Conservation (phyloP, 208 protist species). For the Trypanosoma caninum region DNA sequence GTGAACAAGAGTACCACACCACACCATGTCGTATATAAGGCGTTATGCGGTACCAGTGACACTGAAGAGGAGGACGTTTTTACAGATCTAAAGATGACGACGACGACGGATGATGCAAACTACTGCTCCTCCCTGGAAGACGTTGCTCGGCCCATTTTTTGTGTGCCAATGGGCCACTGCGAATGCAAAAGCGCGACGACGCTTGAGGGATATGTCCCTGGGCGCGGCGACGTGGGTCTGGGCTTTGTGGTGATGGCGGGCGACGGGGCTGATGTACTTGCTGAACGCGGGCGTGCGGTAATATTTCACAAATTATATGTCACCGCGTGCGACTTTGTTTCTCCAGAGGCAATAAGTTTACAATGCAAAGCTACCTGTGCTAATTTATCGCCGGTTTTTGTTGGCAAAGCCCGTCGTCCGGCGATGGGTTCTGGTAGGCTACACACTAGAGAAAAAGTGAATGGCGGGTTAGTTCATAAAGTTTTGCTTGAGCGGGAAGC, state of each 20-base stretch:
- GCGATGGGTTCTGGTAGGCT: no score
- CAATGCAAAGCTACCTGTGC: no score
- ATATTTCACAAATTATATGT: background rate
- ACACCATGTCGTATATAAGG: background rate
- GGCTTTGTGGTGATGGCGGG: background rate
- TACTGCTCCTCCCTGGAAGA: no score
- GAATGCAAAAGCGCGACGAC: background rate
- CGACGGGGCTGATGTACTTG: background rate
- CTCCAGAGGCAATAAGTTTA: background rate
- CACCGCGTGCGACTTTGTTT: background rate
- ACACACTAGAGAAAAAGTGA: no score
- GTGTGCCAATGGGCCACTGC: slow-evolving; percentile 9
- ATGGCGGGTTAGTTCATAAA: no score
- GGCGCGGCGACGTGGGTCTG: slow-evolving; percentile 4
- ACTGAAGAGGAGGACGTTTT: no score
- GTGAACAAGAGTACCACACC: slow-evolving; percentile 5
- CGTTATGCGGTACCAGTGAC: background rate
- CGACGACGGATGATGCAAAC: no score
- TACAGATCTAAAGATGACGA: no score
- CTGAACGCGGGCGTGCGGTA: background rate
- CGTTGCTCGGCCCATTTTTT: background rate
- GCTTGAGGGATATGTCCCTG: slow-evolving; percentile 8
- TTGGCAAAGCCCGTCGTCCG: no score
- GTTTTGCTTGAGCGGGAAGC: no score
- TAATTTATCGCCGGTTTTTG: no score